These are phyloP conservation scores for Rhodotorula glutinis DNA, from an alignment of 1,284 basidiomycete species.

Conservation along the genomic window DNA sequence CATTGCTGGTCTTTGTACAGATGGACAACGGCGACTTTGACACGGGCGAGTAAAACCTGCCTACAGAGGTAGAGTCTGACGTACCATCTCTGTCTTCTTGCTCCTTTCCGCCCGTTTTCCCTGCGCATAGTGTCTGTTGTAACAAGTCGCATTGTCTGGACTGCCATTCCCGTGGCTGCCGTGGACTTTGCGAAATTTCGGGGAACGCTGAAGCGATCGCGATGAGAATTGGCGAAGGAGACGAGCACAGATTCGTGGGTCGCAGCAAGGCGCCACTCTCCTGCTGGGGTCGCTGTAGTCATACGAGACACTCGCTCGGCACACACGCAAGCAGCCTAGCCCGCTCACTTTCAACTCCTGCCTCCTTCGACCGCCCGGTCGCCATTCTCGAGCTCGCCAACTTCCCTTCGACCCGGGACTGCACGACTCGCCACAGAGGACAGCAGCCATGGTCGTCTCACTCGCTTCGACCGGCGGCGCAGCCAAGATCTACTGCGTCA, in stretches of 20 bases:
- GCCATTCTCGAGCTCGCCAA: not conserved
- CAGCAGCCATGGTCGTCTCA: slow-evolving; percentile 41
- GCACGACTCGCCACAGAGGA: not conserved
- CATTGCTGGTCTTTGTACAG: too few relatives aligned
- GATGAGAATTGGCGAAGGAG: too few relatives aligned
- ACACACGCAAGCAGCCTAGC: too few relatives aligned
- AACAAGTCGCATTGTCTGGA: not conserved
- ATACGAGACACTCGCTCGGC: too few relatives aligned
- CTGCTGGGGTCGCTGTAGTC: too few relatives aligned
- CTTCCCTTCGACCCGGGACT: not conserved
- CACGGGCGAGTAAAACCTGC: slow-evolving; percentile 29
- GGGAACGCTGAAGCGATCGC: too few relatives aligned
- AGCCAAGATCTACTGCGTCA: slow-evolving; percentile 43
- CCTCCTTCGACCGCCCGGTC: too few relatives aligned
- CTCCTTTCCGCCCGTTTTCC: not conserved
- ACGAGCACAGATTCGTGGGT: too few relatives aligned
- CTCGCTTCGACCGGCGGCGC: slow-evolving; percentile 41
- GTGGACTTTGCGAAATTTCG: too few relatives aligned
- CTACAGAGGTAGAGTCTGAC: not conserved
- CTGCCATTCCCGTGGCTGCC: too few relatives aligned
- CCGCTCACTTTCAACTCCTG: too few relatives aligned
- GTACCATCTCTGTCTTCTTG: not conserved
- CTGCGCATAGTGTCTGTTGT: slow-evolving; percentile 4
- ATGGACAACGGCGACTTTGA: slow-evolving; percentile 44
- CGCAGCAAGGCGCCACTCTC: too few relatives aligned